These are phyloP conservation scores for Pseudodiploospora longispora DNA, from an alignment of 2,329 filamentous ascomycete genomes.

Conservation along the genomic window DNA sequence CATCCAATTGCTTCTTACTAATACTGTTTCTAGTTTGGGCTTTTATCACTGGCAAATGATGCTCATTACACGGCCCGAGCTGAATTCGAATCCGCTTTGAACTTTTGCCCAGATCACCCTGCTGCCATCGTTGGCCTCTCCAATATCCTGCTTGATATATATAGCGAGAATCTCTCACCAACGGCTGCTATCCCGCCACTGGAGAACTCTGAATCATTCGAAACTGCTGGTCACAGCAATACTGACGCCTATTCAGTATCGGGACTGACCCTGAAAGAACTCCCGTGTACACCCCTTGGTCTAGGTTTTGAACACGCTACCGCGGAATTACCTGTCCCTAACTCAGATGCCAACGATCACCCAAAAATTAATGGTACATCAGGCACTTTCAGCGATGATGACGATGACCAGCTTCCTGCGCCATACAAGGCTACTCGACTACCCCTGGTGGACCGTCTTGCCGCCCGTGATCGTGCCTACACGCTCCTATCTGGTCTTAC, in stretches of 20 bases:
- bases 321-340: constrained; percentile 10
- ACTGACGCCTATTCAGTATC: background rate
- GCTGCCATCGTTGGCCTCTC: constrained; percentile 74
- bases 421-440: constrained; percentile 53
- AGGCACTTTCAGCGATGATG: constrained; percentile 13
- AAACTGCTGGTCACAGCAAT: constrained; percentile 1
- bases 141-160: constrained; percentile 79
- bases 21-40: constrained; percentile 47
- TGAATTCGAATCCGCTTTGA: constrained; percentile 75
- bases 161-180: constrained; percentile 59
- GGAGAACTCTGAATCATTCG: constrained; percentile 10
- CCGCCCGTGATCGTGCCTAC: constrained; percentile 82
- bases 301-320: constrained; percentile 25
- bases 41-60: constrained; percentile 54
- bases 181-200: constrained; percentile 44
- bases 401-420: constrained; percentile 37
- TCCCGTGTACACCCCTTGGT: constrained; percentile 41
- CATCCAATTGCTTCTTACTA: constrained; percentile 11
- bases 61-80: constrained; percentile 61
- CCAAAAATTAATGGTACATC: background rate
- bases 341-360: constrained; percentile 9
- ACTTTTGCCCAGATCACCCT: constrained; percentile 71
- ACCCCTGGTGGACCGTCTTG: constrained; percentile 71
- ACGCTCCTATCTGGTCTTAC: constrained; percentile 75
- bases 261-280: constrained; percentile 9